phyloP scores from a whole-genome alignment of 768 basidiomycete species.

The Neoboletus subvelutipes region DNA sequence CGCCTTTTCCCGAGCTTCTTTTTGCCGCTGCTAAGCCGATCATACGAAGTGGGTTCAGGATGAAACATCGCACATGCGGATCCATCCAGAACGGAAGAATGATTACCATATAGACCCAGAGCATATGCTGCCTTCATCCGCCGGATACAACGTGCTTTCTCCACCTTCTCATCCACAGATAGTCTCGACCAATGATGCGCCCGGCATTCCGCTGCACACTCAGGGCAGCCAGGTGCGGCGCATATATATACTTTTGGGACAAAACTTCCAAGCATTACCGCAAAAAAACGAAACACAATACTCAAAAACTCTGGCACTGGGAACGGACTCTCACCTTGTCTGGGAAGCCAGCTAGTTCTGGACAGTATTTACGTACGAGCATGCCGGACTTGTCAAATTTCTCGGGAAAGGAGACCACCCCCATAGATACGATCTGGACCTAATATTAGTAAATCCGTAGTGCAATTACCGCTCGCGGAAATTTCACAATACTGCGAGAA shows the following conservation, averaged over 20 bases:
- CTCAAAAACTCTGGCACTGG: conserved; percentile 13
- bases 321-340: conserved; percentile 24
- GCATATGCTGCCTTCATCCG: conserved; percentile 11
- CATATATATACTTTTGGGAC: background rate
- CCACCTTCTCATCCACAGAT: conserved; percentile 11
- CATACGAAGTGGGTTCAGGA: conserved; percentile 6
- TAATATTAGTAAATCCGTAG: conserved; percentile 27
- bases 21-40: conserved; percentile 27
- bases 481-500: conserved; percentile 30
- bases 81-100: conserved; percentile 18
- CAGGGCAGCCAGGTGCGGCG: background rate
- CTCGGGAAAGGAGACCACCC: conserved; percentile 18
- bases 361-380: conserved; percentile 27
- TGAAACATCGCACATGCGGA: conserved; percentile 29
- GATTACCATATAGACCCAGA: conserved; percentile 19
- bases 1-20: conserved; percentile 21
- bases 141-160: conserved; percentile 14
- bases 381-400: conserved; percentile 19
- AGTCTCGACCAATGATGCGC: conserved; percentile 7
- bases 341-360: conserved; percentile 18
- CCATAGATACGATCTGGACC: conserved; percentile 24
- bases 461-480: conserved; percentile 31
- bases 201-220: conserved; percentile 4
- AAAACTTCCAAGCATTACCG: background rate
- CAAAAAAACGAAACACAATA: conserved; percentile 20